Evolutionary conservation across 148 eudicot species (phyloP).

Genomic region (Diospyros lotus): DNA sequence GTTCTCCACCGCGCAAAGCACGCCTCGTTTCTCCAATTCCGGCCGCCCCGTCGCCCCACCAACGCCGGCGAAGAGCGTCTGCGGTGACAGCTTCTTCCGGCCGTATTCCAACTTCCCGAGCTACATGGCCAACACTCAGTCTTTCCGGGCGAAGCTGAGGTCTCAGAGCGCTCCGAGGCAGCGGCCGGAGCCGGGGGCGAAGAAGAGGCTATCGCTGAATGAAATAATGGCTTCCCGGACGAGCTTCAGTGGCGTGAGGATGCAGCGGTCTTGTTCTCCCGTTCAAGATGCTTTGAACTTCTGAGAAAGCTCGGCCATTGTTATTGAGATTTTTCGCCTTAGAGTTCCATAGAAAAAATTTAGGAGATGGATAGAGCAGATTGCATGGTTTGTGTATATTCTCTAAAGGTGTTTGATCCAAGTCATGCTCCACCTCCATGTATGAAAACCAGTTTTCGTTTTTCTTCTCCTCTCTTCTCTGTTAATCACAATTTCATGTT

Average conservation of each 20-base stretch:
- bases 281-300: slow-evolving; percentile 50
- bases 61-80: slow-evolving; percentile 78
- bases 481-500: no score
- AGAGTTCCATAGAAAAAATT: no score
- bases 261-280: slow-evolving; percentile 61
- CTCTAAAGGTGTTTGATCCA: no score
- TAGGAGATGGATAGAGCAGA: no score
- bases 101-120: slow-evolving; percentile 45
- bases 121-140: slow-evolving; percentile 79
- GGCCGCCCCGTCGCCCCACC: slow-evolving; percentile 31
- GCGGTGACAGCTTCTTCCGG: slow-evolving; percentile 63
- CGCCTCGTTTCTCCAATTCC: slow-evolving; percentile 56
- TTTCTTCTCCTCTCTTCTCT: no score
- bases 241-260: slow-evolving; percentile 73
- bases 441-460: no score
- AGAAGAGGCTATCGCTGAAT: slow-evolving; percentile 54
- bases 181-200: slow-evolving; percentile 55
- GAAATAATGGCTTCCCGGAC: slow-evolving; percentile 77
- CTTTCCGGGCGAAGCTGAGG: slow-evolving; percentile 76
- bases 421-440: no score
- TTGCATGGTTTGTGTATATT: no score
- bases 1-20: slow-evolving; percentile 67
- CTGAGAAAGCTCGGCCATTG: slow-evolving; percentile 5
- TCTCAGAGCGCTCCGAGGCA: slow-evolving; percentile 89
- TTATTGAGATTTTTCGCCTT: no score